Base-by-base conservation (phyloP, 208 protist genomes). In the Acanthamoeba castellanii region DNA sequence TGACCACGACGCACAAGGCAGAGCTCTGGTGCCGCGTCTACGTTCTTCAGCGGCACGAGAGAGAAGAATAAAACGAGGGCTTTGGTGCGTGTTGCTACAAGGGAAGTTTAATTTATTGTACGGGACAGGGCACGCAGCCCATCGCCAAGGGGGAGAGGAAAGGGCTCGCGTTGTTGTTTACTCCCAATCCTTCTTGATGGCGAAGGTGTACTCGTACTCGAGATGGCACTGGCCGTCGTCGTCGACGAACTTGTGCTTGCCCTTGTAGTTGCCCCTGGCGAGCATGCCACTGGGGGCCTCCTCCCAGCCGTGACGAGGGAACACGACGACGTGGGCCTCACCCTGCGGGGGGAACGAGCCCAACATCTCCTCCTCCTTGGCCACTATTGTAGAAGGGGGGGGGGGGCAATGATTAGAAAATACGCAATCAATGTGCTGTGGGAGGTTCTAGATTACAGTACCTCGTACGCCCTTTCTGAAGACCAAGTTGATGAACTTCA, bases 201-300 rank as follows among this genome's bases (percentile, higher is more conserved):
- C 74, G 61, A 97, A 96, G 68, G 68, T 32, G 87, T 97, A 98
- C 94, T 98, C 96, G 88, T 95, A 96, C 20, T 89, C 87, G 6
- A 97, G 92, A 88, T 98, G 96, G 42, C 72, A 72, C 9, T 61
- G 30, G 20, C 91, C 84, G 87, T 98, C 97, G 89, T 98, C 97
- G 81, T 98, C 97, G 30, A 95, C 87, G 59, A 98, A 98, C 74
- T 96, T 96, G 92, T 66, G 70, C 82, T 97, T 97, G 22, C 93
- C 96, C 45, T 78, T 97, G 95, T 98, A 97, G 34, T 72, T 45
- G 52, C 97, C 97, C 72, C 97, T 90, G 14, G 95, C 81, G 4
- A 98, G 84, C 32, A 98, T 95, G 74, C 97, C 97, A 18, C 93
- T 95, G 74, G 97, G 97, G 22, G 97, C 97, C 85, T 97, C 95